Percentiles rank a stretch among this genome's conserved stretches.
Evolutionary conservation across 164 flowering plant species (phyloP).

Genomic region (Aristolochia californica): DNA sequence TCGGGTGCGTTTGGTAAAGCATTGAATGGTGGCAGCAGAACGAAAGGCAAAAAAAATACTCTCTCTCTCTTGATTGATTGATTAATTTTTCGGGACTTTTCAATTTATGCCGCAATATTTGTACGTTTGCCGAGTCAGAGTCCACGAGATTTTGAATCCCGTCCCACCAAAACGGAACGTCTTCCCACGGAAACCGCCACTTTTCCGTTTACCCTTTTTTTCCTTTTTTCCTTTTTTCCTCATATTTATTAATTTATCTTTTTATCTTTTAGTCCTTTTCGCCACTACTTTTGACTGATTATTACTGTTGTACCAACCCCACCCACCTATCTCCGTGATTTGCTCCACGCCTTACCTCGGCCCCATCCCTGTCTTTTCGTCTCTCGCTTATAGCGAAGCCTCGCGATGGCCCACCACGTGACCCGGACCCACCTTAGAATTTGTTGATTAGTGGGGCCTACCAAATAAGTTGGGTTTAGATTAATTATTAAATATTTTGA

Average conservation of each 20-base stretch:
- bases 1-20: constrained; percentile 17
- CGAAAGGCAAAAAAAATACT: background rate
- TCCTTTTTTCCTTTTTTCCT: background rate
- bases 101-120: no score
- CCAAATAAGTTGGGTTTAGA: no score
- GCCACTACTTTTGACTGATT: background rate
- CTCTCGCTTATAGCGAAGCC: no score
- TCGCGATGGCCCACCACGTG: no score
- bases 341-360: background rate
- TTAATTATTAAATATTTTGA: no score
- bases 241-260: background rate
- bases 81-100: no score
- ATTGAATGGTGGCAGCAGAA: constrained; percentile 21
- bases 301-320: background rate
- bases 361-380: background rate
- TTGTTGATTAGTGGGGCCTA: no score
- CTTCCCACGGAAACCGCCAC: no score
- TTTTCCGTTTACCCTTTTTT: background rate
- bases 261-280: no score
- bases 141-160: no score
- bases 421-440: no score
- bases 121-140: background rate
- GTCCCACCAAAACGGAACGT: no score
- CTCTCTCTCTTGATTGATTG: background rate
- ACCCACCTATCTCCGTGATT: background rate